Percentiles rank a stretch among this genome's conserved stretches.
These are phyloP conservation scores for Penicillium egyptiacum DNA, from an alignment of 495 filamentous ascomycete species.

Conservation along the genomic window DNA sequence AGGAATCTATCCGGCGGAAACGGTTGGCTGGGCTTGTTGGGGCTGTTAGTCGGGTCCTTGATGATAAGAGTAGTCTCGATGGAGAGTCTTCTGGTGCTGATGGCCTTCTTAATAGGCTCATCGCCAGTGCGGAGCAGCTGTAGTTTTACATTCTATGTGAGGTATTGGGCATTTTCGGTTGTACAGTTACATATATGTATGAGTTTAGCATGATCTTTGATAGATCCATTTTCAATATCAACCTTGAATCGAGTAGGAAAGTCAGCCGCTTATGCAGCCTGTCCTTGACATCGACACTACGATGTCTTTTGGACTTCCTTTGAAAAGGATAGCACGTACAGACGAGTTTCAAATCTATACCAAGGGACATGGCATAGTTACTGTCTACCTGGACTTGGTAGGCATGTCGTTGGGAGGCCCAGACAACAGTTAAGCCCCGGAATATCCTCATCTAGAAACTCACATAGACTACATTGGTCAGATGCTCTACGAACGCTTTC, in stretches of 20 bases:
- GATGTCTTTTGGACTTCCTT: neutral
- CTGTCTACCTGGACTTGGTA: neutral
- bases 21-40: conserved; percentile 48
- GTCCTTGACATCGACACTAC: neutral
- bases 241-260: neutral
- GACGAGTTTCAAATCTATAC: too few species aligned
- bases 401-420: neutral
- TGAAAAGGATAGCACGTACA: too few species aligned
- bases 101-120: conserved; percentile 35
- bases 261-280: neutral
- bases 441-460: neutral
- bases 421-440: neutral
- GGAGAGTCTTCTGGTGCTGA: conserved; percentile 19
- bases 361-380: neutral
- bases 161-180: conserved; percentile 5
- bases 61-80: conserved; percentile 15
- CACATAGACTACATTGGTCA: conserved; percentile 5
- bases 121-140: conserved; percentile 41
- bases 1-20: conserved; percentile 66
- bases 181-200: conserved; percentile 12
- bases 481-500: conserved; percentile 14
- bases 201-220: neutral
- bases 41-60: conserved; percentile 44
- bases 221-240: neutral
- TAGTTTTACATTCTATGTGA: conserved; percentile 19